Evolutionary conservation across 192 early-diverging fungal species (phyloP), one percentile per base, ranked within the genome.

Genomic region (Rhizophagus sp.): DNA sequence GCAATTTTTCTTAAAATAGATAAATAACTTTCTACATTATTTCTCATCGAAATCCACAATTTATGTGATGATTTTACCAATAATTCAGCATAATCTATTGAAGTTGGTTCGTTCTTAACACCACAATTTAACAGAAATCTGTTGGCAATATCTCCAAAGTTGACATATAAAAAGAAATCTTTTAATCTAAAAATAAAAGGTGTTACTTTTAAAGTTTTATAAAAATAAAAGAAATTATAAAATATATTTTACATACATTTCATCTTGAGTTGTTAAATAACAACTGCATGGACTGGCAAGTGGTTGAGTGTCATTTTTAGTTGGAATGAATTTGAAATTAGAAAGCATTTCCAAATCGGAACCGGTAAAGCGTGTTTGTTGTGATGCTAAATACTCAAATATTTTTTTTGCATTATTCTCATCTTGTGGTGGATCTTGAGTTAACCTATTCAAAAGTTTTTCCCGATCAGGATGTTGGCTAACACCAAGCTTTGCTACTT

Each of bases 101-200:
- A 89, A 0, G 91, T 88, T 0, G 96, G 96, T 63, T 94, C 92
- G 33, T 93, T 89, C 74, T 91, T 92, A 9, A 96, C 94, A 69
- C 96, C 96, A 79, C 96, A 97, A 2, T 87, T 86, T 50, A 90
- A 88, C 65, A 97, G 82, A 76, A 97, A 97, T 8, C 85, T 81
- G 80, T 96, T 93, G 8, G 93, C 95, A 1, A 82, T 49, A 0
- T 83, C 62, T 2, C 94, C 94, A 85, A 95, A 97, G 79, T 95
- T 91, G 41, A 92, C 83, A 36, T 84, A 91, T 0, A 81, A 81
- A 78, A 93, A 86, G 5, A 92, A 83, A 19, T 88, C 88, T 34
- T 84, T 84, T 65, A 88, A 87, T 47, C 80, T 85, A 15, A 82
- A 93, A 41, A 41, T 41, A 41, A 41, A 7, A 30, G 30, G 30